Evolutionary conservation across 2,329 filamentous ascomycete genomes (phyloP).

Genomic region (Exophiala sideris): DNA sequence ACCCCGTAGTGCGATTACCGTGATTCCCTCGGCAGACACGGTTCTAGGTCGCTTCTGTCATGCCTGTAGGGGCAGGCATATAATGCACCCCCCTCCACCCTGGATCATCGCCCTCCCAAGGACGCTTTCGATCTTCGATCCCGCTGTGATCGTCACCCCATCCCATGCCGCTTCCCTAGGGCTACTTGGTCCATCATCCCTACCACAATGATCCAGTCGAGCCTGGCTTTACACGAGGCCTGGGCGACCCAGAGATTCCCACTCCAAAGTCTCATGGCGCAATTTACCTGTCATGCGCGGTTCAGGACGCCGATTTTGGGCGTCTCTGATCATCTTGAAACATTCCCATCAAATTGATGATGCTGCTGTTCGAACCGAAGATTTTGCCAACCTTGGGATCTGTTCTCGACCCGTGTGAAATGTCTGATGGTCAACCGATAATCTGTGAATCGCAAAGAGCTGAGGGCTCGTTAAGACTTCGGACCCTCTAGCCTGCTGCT

Average conservation of each 20-base stretch:
- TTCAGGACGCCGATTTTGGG: background rate
- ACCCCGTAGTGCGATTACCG: too few relatives aligned
- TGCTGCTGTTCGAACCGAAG: background rate
- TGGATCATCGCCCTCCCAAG: background rate
- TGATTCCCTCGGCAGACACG: too few relatives aligned
- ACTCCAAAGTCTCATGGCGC: background rate
- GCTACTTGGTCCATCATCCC: background rate
- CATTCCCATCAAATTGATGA: background rate
- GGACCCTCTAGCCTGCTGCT: background rate
- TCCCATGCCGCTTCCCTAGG: background rate
- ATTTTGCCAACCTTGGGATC: background rate
- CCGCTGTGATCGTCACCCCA: constrained; percentile 6
- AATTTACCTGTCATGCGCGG: background rate
- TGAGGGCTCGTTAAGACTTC: background rate
- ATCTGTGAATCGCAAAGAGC: background rate
- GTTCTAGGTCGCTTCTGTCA: too few relatives aligned
- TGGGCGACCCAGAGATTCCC: background rate
- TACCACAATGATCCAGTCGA: background rate
- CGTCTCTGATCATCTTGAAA: background rate
- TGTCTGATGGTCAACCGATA: too few relatives aligned
- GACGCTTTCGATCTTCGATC: constrained; percentile 13
- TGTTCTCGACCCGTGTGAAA: too few relatives aligned
- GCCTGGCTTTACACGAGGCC: background rate
- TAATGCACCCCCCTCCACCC: background rate
- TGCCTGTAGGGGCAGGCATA: background rate